Evolutionary conservation across 306 rosid genomes (phyloP).

Genomic region (Macrotyloma uniflorum): DNA sequence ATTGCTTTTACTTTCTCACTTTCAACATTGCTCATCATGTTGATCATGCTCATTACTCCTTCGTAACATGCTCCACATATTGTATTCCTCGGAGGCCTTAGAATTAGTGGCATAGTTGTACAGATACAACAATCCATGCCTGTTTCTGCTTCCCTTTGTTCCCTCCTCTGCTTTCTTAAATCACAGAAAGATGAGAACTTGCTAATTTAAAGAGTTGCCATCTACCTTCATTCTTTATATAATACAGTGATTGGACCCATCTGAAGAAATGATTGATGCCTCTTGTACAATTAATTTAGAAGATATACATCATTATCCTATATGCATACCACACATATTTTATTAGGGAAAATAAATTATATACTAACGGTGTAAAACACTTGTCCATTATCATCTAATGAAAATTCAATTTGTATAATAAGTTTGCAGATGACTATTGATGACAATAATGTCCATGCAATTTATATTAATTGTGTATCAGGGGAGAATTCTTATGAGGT

Average conservation of each 20-base stretch:
- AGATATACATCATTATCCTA: conserved; percentile 50
- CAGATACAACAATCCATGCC: conserved; percentile 84
- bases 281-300: conserved; percentile 23
- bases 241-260: conserved; percentile 42
- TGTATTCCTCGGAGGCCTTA: conserved; percentile 89
- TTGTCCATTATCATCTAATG: too few species aligned
- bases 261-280: conserved; percentile 24
- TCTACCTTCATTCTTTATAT: conserved; percentile 21
- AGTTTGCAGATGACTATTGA: too few species aligned
- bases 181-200: not conserved
- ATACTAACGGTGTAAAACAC: too few species aligned
- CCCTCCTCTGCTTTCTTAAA: conserved; percentile 29
- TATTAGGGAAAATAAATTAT: too few species aligned
- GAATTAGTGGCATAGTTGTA: conserved; percentile 63
- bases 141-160: not conserved
- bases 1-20: conserved; percentile 39
- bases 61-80: conserved; percentile 77
- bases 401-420: too few species aligned
- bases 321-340: not conserved
- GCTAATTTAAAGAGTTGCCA: conserved; percentile 7
- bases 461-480: too few species aligned
- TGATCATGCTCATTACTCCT: conserved; percentile 70
- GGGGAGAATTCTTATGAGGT: too few species aligned
- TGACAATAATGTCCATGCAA: too few species aligned
- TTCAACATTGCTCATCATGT: conserved; percentile 54